These are phyloP conservation scores for Rhizopogon vulgaris DNA, from an alignment of 768 basidiomycete species.

Conservation along the genomic window DNA sequence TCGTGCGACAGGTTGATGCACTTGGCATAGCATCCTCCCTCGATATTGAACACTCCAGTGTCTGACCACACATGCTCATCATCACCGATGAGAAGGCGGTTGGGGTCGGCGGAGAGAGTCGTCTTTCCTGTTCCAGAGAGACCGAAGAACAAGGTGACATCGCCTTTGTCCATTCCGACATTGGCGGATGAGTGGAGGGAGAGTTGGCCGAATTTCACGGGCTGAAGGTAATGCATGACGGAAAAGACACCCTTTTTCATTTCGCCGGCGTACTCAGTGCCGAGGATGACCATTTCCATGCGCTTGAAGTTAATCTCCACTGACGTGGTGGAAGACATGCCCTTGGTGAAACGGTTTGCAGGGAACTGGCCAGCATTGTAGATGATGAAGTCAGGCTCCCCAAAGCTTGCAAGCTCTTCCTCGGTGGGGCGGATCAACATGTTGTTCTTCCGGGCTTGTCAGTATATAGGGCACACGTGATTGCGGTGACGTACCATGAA, in stretches of 20 bases:
- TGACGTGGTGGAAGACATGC: slow-evolving; percentile 98
- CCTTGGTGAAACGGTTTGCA: slow-evolving; percentile 98
- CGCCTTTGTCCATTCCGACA: slow-evolving; percentile 80
- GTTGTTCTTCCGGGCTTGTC: slow-evolving; percentile 63
- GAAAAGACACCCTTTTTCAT: slow-evolving; percentile 99
- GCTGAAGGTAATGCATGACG: slow-evolving; percentile 99
- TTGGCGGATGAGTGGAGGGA: slow-evolving; percentile 98
- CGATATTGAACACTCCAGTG: slow-evolving; percentile 98
- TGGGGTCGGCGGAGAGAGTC: slow-evolving; percentile 93
- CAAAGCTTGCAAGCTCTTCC: slow-evolving; percentile 89
- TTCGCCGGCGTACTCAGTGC: slow-evolving; percentile 96
- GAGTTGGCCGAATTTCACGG: slow-evolving; percentile 96
- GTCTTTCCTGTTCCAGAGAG: slow-evolving; percentile 98
- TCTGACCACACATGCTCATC: slow-evolving; percentile 99
- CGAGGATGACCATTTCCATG: slow-evolving; percentile 99
- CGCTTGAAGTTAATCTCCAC: slow-evolving; percentile 99
- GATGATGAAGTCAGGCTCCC: slow-evolving; percentile 98
- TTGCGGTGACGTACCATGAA: slow-evolving; percentile 74
- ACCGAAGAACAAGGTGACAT: slow-evolving; percentile 98
- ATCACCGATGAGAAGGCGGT: slow-evolving; percentile 92
- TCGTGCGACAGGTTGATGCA: slow-evolving; percentile 93
- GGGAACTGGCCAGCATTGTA: slow-evolving; percentile 99
- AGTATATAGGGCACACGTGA: slow-evolving; percentile 5
- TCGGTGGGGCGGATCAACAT: slow-evolving; percentile 98
- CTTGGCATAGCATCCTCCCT: slow-evolving; percentile 99